Evolutionary conservation across 371 early-diverging fungal genomes (phyloP), one percentile per base, ranked within the genome.

Genomic region (Amoeboaphelidium protococcarum): DNA sequence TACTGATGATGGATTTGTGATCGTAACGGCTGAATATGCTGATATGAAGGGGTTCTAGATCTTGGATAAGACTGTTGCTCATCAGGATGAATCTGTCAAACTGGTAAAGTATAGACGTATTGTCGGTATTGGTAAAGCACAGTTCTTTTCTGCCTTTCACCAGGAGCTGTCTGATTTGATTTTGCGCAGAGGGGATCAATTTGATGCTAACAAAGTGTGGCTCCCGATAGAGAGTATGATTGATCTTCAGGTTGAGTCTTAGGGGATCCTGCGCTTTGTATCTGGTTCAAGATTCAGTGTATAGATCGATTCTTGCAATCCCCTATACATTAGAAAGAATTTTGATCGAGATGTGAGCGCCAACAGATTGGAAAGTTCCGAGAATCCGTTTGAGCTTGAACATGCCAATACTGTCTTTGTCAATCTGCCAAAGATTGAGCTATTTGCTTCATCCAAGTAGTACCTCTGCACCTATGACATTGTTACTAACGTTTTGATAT

Each of bases 401-500:
- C 37, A 31, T 31, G 37, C 26, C 42, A 42, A 42, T 42, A 19
- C 42, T 10, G 6, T 19, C 20, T 42, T 19, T 22, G 13, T 42
- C 4, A 19, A 19, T 10, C 6, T 22, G 4, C 42, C 42, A 19
- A 42, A 42, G 21, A 42, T 42, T 4, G 6, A 12, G 22, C n/a
- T 42, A 4, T 16, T 21, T 42, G 13, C 20, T 12, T 74, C 74
- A 31, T 75, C 86, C 2, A 54, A 58, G 23, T 84, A 84, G 59
- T 85, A 75, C 57, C 59, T 67, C 31, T 64, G 72, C 2, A 58
- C 82, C 2, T 67, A 71, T 46, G 72, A 80, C 49, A 70, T 82
- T 13, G 73, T 82, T 40, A 68, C 66, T 0, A 76, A 82, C 48
- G 64, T 88, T 21, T 54, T 88, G 2, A 68, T 83, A 13, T 86